phyloP scores from a whole-genome alignment of 139 green algal species.

The Chlorella sp. region DNA sequence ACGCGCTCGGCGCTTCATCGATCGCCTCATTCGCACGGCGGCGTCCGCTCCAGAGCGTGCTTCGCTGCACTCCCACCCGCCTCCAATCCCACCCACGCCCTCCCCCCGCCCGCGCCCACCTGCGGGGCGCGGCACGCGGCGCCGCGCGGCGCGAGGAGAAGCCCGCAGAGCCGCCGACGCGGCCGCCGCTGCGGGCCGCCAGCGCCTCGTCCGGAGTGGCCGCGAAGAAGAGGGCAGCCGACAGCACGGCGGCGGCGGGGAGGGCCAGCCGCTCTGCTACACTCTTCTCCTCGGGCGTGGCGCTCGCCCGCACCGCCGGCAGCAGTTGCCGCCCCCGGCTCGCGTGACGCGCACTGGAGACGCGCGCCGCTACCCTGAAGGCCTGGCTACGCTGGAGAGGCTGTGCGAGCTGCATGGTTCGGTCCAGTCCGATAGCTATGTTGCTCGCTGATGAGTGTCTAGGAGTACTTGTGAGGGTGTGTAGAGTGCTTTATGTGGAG shows the following conservation, averaged over 20 bases:
- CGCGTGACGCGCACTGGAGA: too few relatives aligned
- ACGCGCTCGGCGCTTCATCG: too few relatives aligned
- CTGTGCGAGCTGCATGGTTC: too few relatives aligned
- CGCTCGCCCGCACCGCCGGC: too few relatives aligned
- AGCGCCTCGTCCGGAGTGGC: constrained; percentile 40
- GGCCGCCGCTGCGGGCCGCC: constrained; percentile 37
- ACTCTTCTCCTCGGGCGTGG: constrained; percentile 5
- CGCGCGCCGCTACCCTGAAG: too few relatives aligned
- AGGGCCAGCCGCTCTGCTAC: constrained; percentile 20
- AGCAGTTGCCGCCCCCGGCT: too few relatives aligned
- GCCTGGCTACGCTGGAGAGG: too few relatives aligned
- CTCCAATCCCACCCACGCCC: background rate
- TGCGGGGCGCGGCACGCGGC: background rate
- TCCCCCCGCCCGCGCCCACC: background rate
- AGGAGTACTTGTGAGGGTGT: too few relatives aligned
- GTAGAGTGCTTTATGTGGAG: too few relatives aligned
- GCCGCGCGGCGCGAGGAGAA: constrained; percentile 2
- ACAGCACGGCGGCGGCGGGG: constrained; percentile 35
- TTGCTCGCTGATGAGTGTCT: too few relatives aligned
- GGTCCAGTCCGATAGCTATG: too few relatives aligned
- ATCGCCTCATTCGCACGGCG: too few relatives aligned
- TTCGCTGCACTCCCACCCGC: background rate
- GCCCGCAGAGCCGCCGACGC: constrained; percentile 35
- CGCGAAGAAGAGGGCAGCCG: constrained; percentile 33
- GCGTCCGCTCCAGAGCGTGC: background rate